Conservation (phyloP, 805 yeast genomes). For the Brettanomyces naardenensis region DNA sequence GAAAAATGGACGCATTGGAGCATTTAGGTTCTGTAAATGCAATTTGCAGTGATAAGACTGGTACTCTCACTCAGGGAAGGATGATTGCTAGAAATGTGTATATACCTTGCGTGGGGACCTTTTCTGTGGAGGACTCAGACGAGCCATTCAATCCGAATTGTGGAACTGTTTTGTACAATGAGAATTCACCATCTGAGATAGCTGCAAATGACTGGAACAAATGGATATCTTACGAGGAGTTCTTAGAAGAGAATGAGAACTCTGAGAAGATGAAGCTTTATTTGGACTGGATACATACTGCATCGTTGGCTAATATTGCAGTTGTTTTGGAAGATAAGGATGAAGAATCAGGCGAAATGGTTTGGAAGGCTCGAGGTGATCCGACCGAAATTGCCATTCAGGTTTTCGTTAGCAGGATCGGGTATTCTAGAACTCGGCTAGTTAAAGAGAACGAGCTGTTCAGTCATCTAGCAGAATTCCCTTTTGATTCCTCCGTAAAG, state of each 20-base stretch:
- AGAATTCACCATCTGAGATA: slow-evolving; percentile 30
- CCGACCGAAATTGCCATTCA: slow-evolving; percentile 88
- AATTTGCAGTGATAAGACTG: slow-evolving; percentile 78
- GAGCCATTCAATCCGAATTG: slow-evolving; percentile 58
- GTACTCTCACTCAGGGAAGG: slow-evolving; percentile 73
- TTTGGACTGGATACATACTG: slow-evolving; percentile 49
- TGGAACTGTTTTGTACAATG: slow-evolving; percentile 37
- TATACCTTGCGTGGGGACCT: slow-evolving; percentile 58
- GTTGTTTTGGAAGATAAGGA: slow-evolving; percentile 42
- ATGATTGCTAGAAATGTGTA: slow-evolving; percentile 68
- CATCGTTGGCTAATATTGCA: slow-evolving; percentile 78
- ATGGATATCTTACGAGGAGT: slow-evolving; percentile 23
- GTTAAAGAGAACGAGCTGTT: slow-evolving; percentile 30
- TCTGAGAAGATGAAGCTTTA: slow-evolving; percentile 21
- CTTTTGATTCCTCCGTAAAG: slow-evolving; percentile 69
- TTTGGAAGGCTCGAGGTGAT: slow-evolving; percentile 80
- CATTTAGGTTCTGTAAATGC: slow-evolving; percentile 75
- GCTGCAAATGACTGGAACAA: slow-evolving; percentile 28
- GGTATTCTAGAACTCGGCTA: slow-evolving; percentile 36
- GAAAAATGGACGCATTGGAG: slow-evolving; percentile 71
- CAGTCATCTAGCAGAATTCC: slow-evolving; percentile 54
- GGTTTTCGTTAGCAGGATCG: slow-evolving; percentile 59
- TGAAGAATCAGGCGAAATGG: slow-evolving; percentile 27
- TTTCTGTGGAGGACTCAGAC: slow-evolving; percentile 42
- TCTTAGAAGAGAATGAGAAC: slow-evolving; percentile 9